Evolutionary conservation across 2,329 filamentous ascomycete genomes (phyloP).

Genomic region (Botrytis sinoallii): DNA sequence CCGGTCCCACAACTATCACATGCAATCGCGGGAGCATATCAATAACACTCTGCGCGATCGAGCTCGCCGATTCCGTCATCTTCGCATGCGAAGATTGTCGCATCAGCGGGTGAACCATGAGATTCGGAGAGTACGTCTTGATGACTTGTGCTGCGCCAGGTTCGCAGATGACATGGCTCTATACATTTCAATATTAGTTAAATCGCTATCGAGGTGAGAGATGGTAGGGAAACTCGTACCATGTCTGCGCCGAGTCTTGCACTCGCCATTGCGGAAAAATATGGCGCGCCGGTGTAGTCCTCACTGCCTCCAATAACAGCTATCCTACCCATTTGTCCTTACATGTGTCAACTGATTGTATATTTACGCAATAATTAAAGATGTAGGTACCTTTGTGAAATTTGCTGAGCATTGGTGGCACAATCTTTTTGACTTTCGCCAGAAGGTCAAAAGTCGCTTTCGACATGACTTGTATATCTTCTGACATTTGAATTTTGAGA

Average conservation of each 20-base stretch:
- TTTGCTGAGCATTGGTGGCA: constrained; percentile 90
- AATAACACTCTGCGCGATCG: constrained; percentile 66
- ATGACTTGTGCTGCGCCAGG: constrained; percentile 83
- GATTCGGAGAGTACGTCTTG: constrained; percentile 95
- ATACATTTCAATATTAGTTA: constrained; percentile 4
- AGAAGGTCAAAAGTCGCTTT: constrained; percentile 71
- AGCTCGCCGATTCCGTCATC: constrained; percentile 52
- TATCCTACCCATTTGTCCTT: constrained; percentile 87
- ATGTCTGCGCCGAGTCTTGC: constrained; percentile 87
- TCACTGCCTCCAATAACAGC: constrained; percentile 93
- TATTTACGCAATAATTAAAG: background rate
- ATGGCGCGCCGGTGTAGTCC: constrained; percentile 95
- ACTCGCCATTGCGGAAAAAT: constrained; percentile 97
- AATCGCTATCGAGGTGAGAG: background rate
- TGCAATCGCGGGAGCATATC: constrained; percentile 83
- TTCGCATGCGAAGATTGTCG: constrained; percentile 63
- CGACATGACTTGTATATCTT: constrained; percentile 53
- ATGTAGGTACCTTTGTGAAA: constrained; percentile 80
- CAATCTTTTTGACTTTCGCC: constrained; percentile 78
- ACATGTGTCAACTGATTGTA: constrained; percentile 16
- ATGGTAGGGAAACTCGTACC: constrained; percentile 49
- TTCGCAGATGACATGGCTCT: constrained; percentile 96
- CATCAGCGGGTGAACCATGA: constrained; percentile 98
- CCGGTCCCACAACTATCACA: constrained; percentile 88
- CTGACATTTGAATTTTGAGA: constrained; percentile 28